Evolutionary conservation across 2,329 filamentous ascomycete species (phyloP).

Genomic region (Samsoniella hepiali): DNA sequence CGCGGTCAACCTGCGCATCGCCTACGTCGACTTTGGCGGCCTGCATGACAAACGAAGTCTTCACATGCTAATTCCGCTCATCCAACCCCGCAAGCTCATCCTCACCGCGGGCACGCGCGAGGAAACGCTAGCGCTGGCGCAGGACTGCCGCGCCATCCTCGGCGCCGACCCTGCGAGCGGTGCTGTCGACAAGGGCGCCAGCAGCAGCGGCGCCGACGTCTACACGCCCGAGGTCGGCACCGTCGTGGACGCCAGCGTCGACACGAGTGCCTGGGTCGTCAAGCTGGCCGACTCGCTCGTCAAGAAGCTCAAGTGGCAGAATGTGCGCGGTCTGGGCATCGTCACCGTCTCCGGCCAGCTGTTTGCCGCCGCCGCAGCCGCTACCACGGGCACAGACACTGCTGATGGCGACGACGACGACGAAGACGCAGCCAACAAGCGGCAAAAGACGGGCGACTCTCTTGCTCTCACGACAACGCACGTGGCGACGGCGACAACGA

Average conservation of each 20-base stretch:
- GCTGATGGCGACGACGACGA: conserved; percentile 51
- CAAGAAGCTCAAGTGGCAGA: conserved; percentile 90
- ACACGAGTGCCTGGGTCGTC: conserved; percentile 96
- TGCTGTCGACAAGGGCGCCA: conserved; percentile 22
- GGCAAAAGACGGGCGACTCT: conserved; percentile 43
- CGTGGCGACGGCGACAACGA: conserved; percentile 2
- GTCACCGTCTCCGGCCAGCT: conserved; percentile 83
- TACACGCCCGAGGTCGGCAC: conserved; percentile 76
- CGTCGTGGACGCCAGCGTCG: conserved; percentile 83
- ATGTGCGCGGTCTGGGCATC: conserved; percentile 82
- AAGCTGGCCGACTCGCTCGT: conserved; percentile 83
- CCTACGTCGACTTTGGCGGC: conserved; percentile 87
- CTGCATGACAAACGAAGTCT: conserved; percentile 91
- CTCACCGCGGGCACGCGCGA: conserved; percentile 76
- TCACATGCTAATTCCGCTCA: conserved; percentile 90
- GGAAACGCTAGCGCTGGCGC: conserved; percentile 75
- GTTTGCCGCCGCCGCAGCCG: conserved; percentile 38
- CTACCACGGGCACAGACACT: background rate
- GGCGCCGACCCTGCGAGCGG: conserved; percentile 33
- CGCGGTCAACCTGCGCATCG: conserved; percentile 69
- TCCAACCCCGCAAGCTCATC: conserved; percentile 90
- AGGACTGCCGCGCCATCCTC: conserved; percentile 71
- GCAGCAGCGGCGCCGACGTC: conserved; percentile 62
- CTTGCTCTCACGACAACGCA: conserved; percentile 24
- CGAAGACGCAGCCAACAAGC: conserved; percentile 47